Base-by-base conservation (phyloP, 257 asterid genomes). In the Plantago major region DNA sequence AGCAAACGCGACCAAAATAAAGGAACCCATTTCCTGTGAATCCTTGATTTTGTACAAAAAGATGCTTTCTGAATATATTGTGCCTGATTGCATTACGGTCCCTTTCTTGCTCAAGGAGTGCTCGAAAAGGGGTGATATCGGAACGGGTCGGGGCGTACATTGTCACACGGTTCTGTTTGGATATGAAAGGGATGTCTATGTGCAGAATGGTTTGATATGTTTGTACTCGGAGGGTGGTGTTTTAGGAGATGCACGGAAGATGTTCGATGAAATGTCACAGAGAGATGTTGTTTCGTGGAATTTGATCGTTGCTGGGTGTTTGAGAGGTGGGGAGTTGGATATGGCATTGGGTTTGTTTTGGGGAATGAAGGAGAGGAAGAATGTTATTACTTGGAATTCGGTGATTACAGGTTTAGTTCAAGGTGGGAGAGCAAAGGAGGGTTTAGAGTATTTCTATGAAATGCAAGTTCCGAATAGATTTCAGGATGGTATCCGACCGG, bases 201-300 rank as follows among this genome's bases (percentile, higher is more conserved):
- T 82, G 76, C 82, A 69, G 66, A 89, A 89, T 76, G 71, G 81
- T 49, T 74, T 87, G 78, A 78, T 89, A 13, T 62, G 64, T 72
- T 22, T 82, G 69, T 89, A 89, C 43, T 59, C 76, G 0, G 87
- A 81, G 22, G 68, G 84, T 62, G 81, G 86, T 66, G 47, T 64
- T 48, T 55, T 77, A 71, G 67, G 16, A 11, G 82, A 77, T 73
- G 97, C 95, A 11, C 14, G 72, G 78, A 82, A 50, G 79, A 83
- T 89, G 75, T 89, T 89, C 37, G 91, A 84, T 64, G 89, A 58
- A 84, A 89, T 89, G 89, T 42, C 75, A 7, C 50, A 67, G 14
- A 76, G 76, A 64, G 97, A 87, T 60, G 73, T 84, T 64, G 94
- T 89, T 70, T 89, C 97, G 0, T 89, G 97, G 95, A 89, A 87